Evolutionary conservation across 352 stramenopile species (phyloP).

Genomic region (Thalassiosira sp.): DNA sequence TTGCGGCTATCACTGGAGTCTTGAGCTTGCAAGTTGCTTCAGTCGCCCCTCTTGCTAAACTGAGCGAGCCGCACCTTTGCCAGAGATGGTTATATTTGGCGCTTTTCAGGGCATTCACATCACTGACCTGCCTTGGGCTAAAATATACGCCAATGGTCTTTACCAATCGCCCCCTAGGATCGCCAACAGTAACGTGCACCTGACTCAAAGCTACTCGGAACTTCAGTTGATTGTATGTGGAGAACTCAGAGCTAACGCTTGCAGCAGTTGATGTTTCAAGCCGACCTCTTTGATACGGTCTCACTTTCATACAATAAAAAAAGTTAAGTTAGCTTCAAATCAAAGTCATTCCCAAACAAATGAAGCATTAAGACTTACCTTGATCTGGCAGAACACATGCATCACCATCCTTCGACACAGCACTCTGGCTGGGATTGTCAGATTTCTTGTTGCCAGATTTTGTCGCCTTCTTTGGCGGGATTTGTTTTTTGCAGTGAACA

Average conservation of each 20-base stretch:
- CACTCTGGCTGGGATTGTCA: constrained; percentile 14
- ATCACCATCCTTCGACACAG: constrained; percentile 1
- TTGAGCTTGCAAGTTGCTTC: constrained; percentile 66
- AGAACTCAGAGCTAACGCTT: constrained; percentile 74
- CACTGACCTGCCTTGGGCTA: constrained; percentile 62
- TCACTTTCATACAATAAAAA: no score
- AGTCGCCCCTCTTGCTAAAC: constrained; percentile 61
- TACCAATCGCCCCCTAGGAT: constrained; percentile 73
- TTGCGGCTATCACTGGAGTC: constrained; percentile 68
- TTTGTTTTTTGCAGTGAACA: constrained; percentile 61
- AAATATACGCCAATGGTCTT: constrained; percentile 76
- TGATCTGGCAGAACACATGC: constrained; percentile 66
- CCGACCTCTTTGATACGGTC: constrained; percentile 57
- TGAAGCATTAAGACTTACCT: no score
- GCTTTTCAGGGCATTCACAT: constrained; percentile 68
- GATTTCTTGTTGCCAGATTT: constrained; percentile 38
- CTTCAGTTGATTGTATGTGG: constrained; percentile 70
- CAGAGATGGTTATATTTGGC: constrained; percentile 67
- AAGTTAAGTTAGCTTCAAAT: no score
- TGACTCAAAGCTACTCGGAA: constrained; percentile 74
- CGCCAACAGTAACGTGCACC: constrained; percentile 70
- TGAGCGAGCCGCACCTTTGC: constrained; percentile 77
- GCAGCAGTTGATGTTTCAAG: constrained; percentile 59
- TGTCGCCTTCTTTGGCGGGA: constrained; percentile 35
- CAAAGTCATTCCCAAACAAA: no score